Evolutionary conservation across 768 basidiomycete genomes (phyloP).

Genomic region (Cytidiella melzeri): DNA sequence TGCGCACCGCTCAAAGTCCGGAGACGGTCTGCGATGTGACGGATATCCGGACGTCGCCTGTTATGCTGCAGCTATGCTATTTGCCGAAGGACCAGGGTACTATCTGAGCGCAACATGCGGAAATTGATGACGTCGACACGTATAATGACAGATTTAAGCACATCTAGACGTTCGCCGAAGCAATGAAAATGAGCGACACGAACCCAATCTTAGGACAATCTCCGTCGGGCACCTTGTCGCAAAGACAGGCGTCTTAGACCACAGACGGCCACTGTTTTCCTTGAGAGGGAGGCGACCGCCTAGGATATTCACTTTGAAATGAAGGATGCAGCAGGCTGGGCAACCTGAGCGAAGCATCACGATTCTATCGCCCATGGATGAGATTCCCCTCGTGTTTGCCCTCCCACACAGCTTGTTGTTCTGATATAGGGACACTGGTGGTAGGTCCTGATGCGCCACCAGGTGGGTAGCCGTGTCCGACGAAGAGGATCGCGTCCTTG

Average conservation of each 20-base stretch:
- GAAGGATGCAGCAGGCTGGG: conserved; percentile 32
- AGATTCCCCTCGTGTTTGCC: conserved; percentile 27
- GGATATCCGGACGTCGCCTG: too few relatives aligned
- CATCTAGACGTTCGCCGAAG: too few relatives aligned
- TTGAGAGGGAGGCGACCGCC: conserved; percentile 28
- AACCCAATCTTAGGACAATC: too few relatives aligned
- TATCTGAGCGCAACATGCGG: too few relatives aligned
- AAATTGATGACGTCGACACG: too few relatives aligned
- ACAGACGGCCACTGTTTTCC: conserved; percentile 22
- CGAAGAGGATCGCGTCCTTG: conserved; percentile 28
- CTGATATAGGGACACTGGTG: conserved; percentile 28
- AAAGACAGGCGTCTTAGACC: conserved; percentile 21
- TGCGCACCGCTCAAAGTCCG: too few relatives aligned
- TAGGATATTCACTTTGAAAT: conserved; percentile 32
- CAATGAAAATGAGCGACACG: too few relatives aligned
- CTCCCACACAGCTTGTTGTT: conserved; percentile 24
- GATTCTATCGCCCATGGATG: conserved; percentile 25
- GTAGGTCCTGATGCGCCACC: conserved; percentile 19
- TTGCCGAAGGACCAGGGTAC: too few relatives aligned
- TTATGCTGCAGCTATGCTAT: too few relatives aligned
- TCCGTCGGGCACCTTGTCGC: too few relatives aligned
- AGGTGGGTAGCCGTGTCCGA: conserved; percentile 35
- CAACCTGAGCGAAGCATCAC: conserved; percentile 28
- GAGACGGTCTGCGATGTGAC: too few relatives aligned
- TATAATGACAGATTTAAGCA: too few relatives aligned